phyloP scores from a whole-genome alignment of 148 eudicot species.

The Agrostemma githago region DNA sequence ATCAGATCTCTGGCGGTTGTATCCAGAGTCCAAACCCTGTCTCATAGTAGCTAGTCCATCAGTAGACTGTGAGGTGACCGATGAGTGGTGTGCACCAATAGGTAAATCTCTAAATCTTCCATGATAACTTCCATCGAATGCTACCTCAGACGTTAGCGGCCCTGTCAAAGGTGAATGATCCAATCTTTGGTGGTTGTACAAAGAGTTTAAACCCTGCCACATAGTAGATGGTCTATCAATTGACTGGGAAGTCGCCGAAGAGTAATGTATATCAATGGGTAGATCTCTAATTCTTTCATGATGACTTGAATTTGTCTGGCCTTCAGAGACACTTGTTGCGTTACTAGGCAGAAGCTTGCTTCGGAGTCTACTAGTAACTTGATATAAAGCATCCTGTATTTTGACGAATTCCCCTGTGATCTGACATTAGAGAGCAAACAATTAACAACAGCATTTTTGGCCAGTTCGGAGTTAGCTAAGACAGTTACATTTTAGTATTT shows the following conservation, averaged over 20 bases:
- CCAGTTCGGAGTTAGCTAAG: neutral
- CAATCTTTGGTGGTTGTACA: constrained; percentile 31
- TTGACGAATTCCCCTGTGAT: constrained; percentile 68
- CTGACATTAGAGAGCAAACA: constrained; percentile 31
- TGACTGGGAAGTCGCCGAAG: constrained; percentile 27
- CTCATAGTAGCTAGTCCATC: constrained; percentile 31
- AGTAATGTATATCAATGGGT: constrained; percentile 27
- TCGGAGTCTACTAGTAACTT: constrained; percentile 63
- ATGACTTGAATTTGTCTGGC: constrained; percentile 26
- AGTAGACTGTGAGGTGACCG: constrained; percentile 24
- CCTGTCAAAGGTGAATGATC: constrained; percentile 35
- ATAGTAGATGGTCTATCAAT: constrained; percentile 31
- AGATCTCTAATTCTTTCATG: constrained; percentile 33
- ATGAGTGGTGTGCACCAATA: constrained; percentile 26
- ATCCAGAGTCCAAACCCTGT: constrained; percentile 35
- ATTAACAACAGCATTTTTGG: neutral
- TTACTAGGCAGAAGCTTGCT: constrained; percentile 35
- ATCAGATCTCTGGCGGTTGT: constrained; percentile 30
- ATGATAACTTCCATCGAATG: neutral
- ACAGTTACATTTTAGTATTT: neutral
- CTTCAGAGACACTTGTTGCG: constrained; percentile 29
- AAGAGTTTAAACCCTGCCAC: constrained; percentile 35
- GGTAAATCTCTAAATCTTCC: constrained; percentile 12
- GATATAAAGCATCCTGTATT: constrained; percentile 65
- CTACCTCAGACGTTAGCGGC: constrained; percentile 40